Conservation (phyloP, 2,329 filamentous ascomycete genomes). For the Amylocarpus encephaloides region DNA sequence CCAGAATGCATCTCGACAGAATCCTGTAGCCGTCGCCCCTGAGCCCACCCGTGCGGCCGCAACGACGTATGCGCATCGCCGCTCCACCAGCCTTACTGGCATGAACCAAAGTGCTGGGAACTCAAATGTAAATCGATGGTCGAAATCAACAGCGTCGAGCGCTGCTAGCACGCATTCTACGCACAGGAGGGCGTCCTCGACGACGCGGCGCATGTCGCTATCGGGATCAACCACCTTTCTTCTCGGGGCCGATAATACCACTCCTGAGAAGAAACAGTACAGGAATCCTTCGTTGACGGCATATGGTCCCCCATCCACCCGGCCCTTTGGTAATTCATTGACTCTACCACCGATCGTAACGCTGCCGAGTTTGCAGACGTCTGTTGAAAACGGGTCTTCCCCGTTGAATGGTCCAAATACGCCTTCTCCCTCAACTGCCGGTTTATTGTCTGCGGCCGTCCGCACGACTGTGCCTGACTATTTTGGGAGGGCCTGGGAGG, state of each 20-base stretch:
- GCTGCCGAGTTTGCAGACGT: conserved; percentile 25
- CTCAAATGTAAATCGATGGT: conserved; percentile 23
- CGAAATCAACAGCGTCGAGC: conserved; percentile 21
- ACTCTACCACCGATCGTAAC: conserved; percentile 29
- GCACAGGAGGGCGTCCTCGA: conserved; percentile 15
- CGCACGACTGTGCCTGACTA: conserved; percentile 29
- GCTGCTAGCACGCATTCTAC: conserved; percentile 10
- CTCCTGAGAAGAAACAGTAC: conserved; percentile 23
- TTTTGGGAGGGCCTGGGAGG: conserved; percentile 27
- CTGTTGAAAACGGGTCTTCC: conserved; percentile 21
- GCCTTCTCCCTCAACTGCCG: conserved; percentile 30
- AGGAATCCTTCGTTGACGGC: conserved; percentile 23
- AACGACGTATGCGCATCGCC: conserved; percentile 11
- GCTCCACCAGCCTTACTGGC: conserved; percentile 18
- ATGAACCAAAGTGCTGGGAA: conserved; percentile 16
- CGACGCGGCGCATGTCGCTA: conserved; percentile 19
- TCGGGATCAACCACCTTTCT: conserved; percentile 10
- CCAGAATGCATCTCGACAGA: conserved; percentile 10
- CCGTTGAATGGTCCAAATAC: conserved; percentile 25
- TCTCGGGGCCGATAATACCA: conserved; percentile 13
- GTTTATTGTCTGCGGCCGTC: conserved; percentile 29
- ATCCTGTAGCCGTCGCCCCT: conserved; percentile 2
- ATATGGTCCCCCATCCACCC: conserved; percentile 15
- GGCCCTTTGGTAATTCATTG: conserved; percentile 1
- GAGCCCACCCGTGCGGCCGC: conserved; percentile 10